These are phyloP conservation scores for Olyra latifolia DNA, from an alignment of 176 grass and related monocot species.

Conservation along the genomic window DNA sequence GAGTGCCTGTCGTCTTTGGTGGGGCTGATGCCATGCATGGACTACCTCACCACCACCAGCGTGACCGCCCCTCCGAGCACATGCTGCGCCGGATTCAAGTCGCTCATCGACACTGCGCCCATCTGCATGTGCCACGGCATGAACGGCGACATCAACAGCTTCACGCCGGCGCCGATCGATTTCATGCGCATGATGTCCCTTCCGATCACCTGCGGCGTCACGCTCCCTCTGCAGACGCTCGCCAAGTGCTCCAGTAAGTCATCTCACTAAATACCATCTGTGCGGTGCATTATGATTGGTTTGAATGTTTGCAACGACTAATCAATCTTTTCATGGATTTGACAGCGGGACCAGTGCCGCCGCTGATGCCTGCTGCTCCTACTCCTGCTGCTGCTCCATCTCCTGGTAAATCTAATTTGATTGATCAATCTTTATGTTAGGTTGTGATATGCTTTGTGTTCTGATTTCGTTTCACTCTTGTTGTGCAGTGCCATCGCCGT, in stretches of 20 bases:
- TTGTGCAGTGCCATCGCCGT: no score
- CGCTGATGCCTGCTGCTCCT: background rate
- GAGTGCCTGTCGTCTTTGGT: conserved; percentile 8
- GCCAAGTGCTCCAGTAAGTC: background rate
- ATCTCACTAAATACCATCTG: background rate
- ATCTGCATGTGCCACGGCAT: conserved; percentile 24
- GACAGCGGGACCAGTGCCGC: background rate
- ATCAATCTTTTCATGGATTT: background rate
- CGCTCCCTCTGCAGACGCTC: background rate
- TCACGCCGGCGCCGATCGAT: background rate
- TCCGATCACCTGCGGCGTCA: background rate
- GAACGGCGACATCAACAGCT: conserved; percentile 1
- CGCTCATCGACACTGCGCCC: background rate
- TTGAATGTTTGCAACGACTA: background rate
- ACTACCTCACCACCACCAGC: conserved; percentile 13
- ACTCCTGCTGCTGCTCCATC: background rate
- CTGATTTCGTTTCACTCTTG: no score
- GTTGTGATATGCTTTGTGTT: no score
- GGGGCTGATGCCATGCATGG: conserved; percentile 31
- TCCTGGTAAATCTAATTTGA: background rate
- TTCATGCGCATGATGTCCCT: background rate
- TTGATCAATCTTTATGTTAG: background rate
- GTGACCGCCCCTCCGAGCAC: background rate
- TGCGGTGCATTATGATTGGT: background rate
- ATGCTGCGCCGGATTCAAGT: conserved; percentile 13